Evolutionary conservation across 2,329 filamentous ascomycete genomes (phyloP), one percentile per base, ranked within the genome.

Genomic region (Cladosporium sp.): DNA sequence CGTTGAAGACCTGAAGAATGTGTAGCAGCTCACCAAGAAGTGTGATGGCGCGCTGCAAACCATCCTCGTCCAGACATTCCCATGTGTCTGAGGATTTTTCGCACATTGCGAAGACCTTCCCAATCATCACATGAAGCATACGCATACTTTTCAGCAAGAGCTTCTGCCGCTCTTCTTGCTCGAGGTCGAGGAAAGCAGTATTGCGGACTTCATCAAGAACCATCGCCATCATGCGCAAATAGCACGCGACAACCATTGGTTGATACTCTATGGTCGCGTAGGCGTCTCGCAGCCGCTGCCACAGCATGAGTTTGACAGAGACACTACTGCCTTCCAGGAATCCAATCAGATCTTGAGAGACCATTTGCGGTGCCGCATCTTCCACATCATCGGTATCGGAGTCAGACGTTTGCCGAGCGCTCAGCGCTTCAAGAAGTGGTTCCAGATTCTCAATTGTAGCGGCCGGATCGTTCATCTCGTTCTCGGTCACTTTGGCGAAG

Each of bases 381-480:
- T 21, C 34, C 23, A 68, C 51, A 1, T 68, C 59, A 5, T 34
- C 43, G 6, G 39, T 58, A 10, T 61, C 46, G 7, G 46, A 48
- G 13, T 58, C 58, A 11, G 18, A 23, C 2, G 25, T 23, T 58
- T 53, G 34, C 21, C 46, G 25, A n/a, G 26, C 63, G 54, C 88
- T 86, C 0, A 87, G 83, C 5, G 84, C 80, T 68, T 97, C 94
- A 5, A 99, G 82, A 11, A 99, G 91, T 4, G 95, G 95, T 73
- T 99, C 95, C 39, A 99, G 81, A 30, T 89, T 95, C 73, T 97
- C 93, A 66, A 99, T 97, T 23, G 97, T 87, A 5, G 89, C 85
- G 14, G 94, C 86, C 0, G 94, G 91, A 70, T 97, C 89, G 56
- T 89, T 88, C 66, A 89, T 86, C 65, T 95, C 90, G 43, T 93